Evolutionary conservation across 2,329 filamentous ascomycete genomes (phyloP), one percentile per base, ranked within the genome.

Genomic region (Anisogramma anomala): DNA sequence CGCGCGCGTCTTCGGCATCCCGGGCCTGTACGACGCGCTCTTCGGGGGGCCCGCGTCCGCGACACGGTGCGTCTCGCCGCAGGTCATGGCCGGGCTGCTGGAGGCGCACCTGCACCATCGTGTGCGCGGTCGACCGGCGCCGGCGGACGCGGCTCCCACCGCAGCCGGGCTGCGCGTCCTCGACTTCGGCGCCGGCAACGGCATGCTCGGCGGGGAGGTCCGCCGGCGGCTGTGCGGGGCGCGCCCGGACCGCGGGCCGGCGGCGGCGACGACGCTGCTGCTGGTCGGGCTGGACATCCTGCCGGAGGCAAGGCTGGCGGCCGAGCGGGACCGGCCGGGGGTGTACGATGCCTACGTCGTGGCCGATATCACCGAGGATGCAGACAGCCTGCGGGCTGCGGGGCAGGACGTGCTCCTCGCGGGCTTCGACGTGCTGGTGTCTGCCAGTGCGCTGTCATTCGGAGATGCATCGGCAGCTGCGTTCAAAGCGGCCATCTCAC

Each of bases 21-120:
- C 42, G 4, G 38, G 37, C 5, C 18, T 45, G 4, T 37, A 41
- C 34, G 8, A 41, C 14, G 37, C 41, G 38, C 37, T 45, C 1
- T 38, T 45, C 19, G 42, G 42, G 13, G 33, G 42, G 6, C 18
- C 33, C 8, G 27, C 13, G 2, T 41, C 38, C 3, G 38, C 41
- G 23, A 45, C 30, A 18, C 32, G 17, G 30, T 33, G 33, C 28
- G 33, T 41, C 3, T 39, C 35, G 14, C 31, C 31, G 8, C 31
- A 42, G 22, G 37, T 37, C 10, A 36, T 40, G 27, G 26, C 36
- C 8, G 27, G 27, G 4, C 27, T 44, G 15, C 20, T 44, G 22
- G 11, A 23, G 8, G 26, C 36, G 8, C 42, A 44, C 9, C 10
- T 44, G 8, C 14, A 13, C 6, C 27, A 31, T n/a, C n/a, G n/a